Conservation (phyloP, 163 green algal genomes). For the Volvox carteri region DNA sequence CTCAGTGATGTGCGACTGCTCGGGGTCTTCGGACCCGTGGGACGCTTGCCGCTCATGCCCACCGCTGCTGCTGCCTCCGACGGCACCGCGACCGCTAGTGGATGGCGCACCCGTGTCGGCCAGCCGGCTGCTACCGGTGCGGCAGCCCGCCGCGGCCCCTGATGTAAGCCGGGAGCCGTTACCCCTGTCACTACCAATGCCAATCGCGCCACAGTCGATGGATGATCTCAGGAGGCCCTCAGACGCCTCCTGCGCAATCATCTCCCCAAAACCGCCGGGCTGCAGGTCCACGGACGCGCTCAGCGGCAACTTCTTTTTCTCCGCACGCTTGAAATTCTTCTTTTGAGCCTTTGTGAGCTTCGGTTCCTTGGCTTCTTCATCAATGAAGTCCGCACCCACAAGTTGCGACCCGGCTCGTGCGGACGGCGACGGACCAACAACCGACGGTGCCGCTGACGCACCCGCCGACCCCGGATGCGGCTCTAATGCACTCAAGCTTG, state of each 20-base stretch:
- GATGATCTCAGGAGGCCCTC: background rate
- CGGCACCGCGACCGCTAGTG: background rate
- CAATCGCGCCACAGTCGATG: background rate
- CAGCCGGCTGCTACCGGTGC: background rate
- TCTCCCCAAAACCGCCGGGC: background rate
- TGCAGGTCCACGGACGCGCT: background rate
- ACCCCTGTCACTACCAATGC: background rate
- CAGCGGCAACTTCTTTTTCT: constrained; percentile 65
- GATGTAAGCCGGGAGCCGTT: background rate
- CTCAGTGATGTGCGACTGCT: background rate
- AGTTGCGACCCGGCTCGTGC: background rate
- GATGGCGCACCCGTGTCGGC: background rate
- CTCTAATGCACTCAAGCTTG: background rate
- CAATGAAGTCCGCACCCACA: constrained; percentile 63
- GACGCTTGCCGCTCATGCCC: constrained; percentile 13
- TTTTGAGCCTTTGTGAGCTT: constrained; percentile 78
- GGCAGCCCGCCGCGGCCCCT: too few relatives aligned
- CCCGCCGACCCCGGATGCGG: background rate
- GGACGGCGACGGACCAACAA: background rate
- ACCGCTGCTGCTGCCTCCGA: background rate
- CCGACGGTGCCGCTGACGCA: background rate
- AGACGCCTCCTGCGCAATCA: background rate
- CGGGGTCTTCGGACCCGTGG: constrained; percentile 18
- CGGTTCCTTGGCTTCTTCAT: constrained; percentile 58
- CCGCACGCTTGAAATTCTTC: constrained; percentile 83